These are phyloP conservation scores for Colletotrichum sp. DNA, from an alignment of 2,329 filamentous ascomycete species.

Conservation along the genomic window DNA sequence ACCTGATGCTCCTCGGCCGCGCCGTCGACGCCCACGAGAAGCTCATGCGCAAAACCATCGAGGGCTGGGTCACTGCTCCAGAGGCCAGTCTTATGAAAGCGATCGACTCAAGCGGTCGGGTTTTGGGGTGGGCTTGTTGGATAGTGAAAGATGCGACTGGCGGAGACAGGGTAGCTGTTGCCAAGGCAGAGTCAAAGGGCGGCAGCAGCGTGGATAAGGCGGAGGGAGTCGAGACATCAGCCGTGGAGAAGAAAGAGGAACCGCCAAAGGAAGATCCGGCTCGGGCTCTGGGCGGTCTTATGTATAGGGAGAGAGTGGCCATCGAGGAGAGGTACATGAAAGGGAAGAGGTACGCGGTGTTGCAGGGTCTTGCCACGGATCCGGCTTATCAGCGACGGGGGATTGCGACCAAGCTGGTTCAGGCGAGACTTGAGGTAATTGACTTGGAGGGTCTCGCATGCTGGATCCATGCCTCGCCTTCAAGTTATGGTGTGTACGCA, in stretches of 20 bases:
- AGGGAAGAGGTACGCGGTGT: background rate
- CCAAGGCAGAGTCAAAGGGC: background rate
- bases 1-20: slow-evolving; percentile 6
- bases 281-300: background rate
- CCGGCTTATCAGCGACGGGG: background rate
- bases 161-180: background rate
- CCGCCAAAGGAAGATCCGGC: background rate
- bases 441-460: background rate
- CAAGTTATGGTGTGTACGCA: background rate
- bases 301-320: background rate
- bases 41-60: background rate
- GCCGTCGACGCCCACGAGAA: background rate
- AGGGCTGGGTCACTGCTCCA: background rate
- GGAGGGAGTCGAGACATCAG: background rate
- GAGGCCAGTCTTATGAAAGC: background rate
- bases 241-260: background rate
- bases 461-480: slow-evolving; percentile 2
- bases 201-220: too few relatives aligned
- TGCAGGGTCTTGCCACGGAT: slow-evolving; percentile 1
- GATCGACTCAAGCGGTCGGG: background rate
- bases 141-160: background rate
- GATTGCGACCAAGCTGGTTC: background rate
- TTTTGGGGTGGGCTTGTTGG: slow-evolving; percentile 2
- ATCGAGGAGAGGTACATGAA: background rate
- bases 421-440: background rate